A percentile compares a stretch with the other conserved stretches of the same genome.
These are phyloP conservation scores for Rhodotorula sp. DNA, from an alignment of 1,284 basidiomycete genomes.

Conservation along the genomic window DNA sequence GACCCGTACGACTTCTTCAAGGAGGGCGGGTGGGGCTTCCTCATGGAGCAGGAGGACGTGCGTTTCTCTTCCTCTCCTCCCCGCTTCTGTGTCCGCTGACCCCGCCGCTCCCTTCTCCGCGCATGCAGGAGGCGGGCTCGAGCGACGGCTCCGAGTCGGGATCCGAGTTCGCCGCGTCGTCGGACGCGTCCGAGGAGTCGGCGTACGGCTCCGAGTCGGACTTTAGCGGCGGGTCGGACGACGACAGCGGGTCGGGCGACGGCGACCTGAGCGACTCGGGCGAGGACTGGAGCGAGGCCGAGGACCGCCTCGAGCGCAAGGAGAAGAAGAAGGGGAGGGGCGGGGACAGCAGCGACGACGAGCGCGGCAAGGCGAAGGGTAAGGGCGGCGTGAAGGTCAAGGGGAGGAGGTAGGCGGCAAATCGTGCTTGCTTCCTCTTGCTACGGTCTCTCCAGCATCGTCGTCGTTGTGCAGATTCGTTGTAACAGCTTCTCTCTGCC, in stretches of 20 bases:
- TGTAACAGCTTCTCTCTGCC: too few species aligned
- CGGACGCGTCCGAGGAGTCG: constrained; percentile 46
- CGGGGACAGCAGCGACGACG: constrained; percentile 25
- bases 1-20: constrained; percentile 95
- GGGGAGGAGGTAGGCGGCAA: not conserved
- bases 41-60: constrained; percentile 65
- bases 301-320: constrained; percentile 77
- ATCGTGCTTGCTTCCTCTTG: not conserved
- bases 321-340: constrained; percentile 47
- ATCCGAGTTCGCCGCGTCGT: constrained; percentile 49
- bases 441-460: not conserved
- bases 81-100: constrained; percentile 26
- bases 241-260: constrained; percentile 25
- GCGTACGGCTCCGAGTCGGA: constrained; percentile 47
- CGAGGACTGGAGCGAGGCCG: constrained; percentile 94
- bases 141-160: constrained; percentile 50
- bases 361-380: constrained; percentile 20
- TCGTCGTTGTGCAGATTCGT: not conserved
- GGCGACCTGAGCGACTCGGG: constrained; percentile 51
- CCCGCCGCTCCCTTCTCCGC: not conserved
- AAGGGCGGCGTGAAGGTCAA: constrained; percentile 9
- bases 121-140: constrained; percentile 47
- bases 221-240: constrained; percentile 52
- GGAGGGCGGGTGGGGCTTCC: constrained; percentile 92
- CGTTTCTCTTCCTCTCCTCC: constrained; percentile 7